Evolutionary conservation across 2,329 filamentous ascomycete species (phyloP), one percentile per base, ranked within the genome.

Genomic region (Remersonia thermophila): DNA sequence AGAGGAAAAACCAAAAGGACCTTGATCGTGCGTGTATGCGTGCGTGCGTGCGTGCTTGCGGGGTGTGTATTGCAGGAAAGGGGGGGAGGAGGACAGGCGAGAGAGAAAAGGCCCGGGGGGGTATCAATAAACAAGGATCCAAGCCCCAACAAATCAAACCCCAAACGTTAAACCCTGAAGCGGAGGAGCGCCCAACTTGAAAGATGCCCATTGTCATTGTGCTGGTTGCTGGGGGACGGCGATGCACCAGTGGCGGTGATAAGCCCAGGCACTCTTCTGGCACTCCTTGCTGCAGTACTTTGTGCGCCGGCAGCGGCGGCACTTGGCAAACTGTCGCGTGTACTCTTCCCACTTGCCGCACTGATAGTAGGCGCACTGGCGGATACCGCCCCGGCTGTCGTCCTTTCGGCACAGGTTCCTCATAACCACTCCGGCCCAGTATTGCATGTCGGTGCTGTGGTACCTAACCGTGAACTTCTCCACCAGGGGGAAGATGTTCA

Each of bases 271-370:
- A 50, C 84, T 93, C 68, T 96, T 96, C 63, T 98, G 91, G 61
- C 91, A 98, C 60, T 98, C 91, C 62, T 98, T 98, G 72, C 87
- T 95, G 77, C 91, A 98, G 65, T 95, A 95, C 60, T 98, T 98
- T 43, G 91, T 98, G 47, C 91, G 78, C 49, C 91, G 78, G 63
- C 91, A 98, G 46, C 91, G 80, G 47, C 91, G 80, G 63, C 91
- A 98, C 63, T 98, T 98, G 49, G 91, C 91, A 59, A 98, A 98
- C 56, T 98, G 89, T 43, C 91, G 77, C 27, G 89, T 87, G 57
- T 77, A 95, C 60, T 95, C 83, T 59, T 98, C 91, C 91, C 91
- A 98, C 56, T 93, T 95, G 42, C 89, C 89, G 58, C 91, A 98
- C 60, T 94, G 79, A 63, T 93, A 98, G 63, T 95, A 95, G 36